A percentile compares a stretch with the other conserved stretches of the same genome.
These are phyloP conservation scores for Acanthamoeba lenticulata DNA, from an alignment of 208 protist species.

Conservation along the genomic window DNA sequence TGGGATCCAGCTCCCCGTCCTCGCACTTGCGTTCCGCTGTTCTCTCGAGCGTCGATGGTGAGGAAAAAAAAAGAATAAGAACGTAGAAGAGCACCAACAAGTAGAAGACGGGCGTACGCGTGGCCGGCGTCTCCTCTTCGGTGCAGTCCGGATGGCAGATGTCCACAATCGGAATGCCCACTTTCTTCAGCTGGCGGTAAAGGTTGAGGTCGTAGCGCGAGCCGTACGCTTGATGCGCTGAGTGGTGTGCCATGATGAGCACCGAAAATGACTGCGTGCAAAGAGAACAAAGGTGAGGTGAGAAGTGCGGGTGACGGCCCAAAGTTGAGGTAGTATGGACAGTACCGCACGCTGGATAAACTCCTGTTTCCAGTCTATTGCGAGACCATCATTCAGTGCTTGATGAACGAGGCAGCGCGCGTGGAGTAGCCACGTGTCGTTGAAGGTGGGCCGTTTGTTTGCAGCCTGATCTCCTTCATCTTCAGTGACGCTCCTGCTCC, in stretches of 20 bases:
- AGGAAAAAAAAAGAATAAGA: background rate
- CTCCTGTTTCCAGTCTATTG: constrained; percentile 23
- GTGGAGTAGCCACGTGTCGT: background rate
- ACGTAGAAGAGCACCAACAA: background rate
- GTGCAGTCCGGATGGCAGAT: background rate
- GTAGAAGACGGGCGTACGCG: background rate
- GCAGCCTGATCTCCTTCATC: background rate
- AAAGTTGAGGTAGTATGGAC: background rate
- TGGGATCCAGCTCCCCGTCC: background rate
- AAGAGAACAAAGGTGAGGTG: background rate
- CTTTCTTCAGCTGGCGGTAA: constrained; percentile 16
- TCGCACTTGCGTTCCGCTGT: background rate
- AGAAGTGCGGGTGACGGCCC: background rate
- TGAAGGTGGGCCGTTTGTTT: background rate
- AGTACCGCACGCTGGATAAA: constrained; percentile 17
- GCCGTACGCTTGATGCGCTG: constrained; percentile 5
- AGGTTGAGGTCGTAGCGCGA: constrained; percentile 38
- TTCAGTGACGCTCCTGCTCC: background rate
- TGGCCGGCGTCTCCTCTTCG: background rate
- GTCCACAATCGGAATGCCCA: constrained; percentile 37
- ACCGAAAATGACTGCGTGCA: constrained; percentile 25
- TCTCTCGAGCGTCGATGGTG: background rate
- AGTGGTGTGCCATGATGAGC: constrained; percentile 12
- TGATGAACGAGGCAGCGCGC: background rate
- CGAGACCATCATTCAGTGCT: background rate